Evolutionary conservation across 1,284 basidiomycete genomes (phyloP), one percentile per base, ranked within the genome.

Genomic region (Pseudozyma hubeiensis): DNA sequence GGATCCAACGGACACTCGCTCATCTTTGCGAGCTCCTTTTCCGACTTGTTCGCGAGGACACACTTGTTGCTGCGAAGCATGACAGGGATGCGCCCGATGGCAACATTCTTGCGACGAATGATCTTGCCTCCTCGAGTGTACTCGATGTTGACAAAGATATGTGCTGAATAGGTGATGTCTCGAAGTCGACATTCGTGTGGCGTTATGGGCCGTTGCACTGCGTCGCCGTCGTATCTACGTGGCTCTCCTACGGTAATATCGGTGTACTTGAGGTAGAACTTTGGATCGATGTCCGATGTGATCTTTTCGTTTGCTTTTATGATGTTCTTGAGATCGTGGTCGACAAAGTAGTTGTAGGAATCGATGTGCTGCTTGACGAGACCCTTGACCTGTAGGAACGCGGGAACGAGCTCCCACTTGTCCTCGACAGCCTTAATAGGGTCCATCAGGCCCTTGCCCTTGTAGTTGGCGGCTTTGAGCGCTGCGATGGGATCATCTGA

Each of bases 281-380:
- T 90, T 9, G 96, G 97, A 85, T 99, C 95, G 75, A 98, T 93
- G 79, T 99, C 97, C 5, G 95, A 98, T n/a, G 81, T 84, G 68
- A 81, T 78, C 49, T 77, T 76, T 53, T 82, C 79, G 64, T 82
- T 82, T 31, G 78, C 78, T 53, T 81, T 79, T 58, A 85, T 90
- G 80, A 99, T 98, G 79, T 96, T 96, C 85, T 95, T 96, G 58
- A 84, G 78, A 53, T 81, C 82, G 40, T 93, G 91, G 81, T 99
- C 93, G 80, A 99, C 93, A 84, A 99, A 99, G 86, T 98, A 97
- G 87, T 99, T 99, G 90, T 97, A 99, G 9, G 95, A 98, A 86
- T 99, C 97, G 79, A 99, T 93, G 84, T 99, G 97, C 85, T 99
- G 97, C 87, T 99, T 99, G 68, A 84, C 83, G 14, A 84, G 69